Percentiles rank a stretch among this genome's conserved stretches.
Evolutionary conservation across 352 stramenopile genomes (phyloP).

Genomic region (Globisporangium spiculum): DNA sequence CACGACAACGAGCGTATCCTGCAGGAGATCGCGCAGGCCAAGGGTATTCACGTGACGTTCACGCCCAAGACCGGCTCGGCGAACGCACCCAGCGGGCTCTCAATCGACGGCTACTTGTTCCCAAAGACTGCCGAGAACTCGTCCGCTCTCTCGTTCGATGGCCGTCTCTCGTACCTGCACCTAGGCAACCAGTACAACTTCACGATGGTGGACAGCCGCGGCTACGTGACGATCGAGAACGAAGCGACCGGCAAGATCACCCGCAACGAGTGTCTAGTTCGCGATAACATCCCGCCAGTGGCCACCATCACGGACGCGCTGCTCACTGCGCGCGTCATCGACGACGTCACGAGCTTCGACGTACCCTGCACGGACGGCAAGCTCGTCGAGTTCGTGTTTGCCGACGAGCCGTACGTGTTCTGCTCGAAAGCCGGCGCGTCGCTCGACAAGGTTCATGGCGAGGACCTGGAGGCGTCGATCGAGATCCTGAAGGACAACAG

Average conservation of each 20-base stretch:
- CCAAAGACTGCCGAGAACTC: constrained; percentile 12
- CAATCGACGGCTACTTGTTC: constrained; percentile 24
- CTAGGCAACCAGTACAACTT: constrained; percentile 28
- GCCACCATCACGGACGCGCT: constrained; percentile 18
- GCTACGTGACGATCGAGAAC: constrained; percentile 30
- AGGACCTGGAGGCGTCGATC: constrained; percentile 22
- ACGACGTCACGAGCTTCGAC: constrained; percentile 21
- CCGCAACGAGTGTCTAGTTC: constrained; percentile 19
- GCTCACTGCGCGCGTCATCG: constrained; percentile 22
- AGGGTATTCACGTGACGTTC: constrained; percentile 29
- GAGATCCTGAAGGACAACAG: constrained; percentile 20
- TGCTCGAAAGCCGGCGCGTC: constrained; percentile 19
- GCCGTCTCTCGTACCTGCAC: constrained; percentile 27
- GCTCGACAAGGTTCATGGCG: constrained; percentile 13
- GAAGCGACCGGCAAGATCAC: constrained; percentile 17
- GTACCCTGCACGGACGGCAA: constrained; percentile 19
- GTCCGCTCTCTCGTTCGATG: constrained; percentile 23
- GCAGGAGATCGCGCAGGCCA: constrained; percentile 23
- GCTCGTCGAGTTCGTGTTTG: constrained; percentile 31
- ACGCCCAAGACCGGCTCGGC: constrained; percentile 12
- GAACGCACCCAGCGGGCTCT: constrained; percentile 11
- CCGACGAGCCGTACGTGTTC: constrained; percentile 35
- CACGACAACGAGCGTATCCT: constrained; percentile 24
- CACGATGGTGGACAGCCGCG: constrained; percentile 28
- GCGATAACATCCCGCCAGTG: constrained; percentile 25